phyloP scores from a whole-genome alignment of 129 eudicot genomes.

The Lactuca saligna region DNA sequence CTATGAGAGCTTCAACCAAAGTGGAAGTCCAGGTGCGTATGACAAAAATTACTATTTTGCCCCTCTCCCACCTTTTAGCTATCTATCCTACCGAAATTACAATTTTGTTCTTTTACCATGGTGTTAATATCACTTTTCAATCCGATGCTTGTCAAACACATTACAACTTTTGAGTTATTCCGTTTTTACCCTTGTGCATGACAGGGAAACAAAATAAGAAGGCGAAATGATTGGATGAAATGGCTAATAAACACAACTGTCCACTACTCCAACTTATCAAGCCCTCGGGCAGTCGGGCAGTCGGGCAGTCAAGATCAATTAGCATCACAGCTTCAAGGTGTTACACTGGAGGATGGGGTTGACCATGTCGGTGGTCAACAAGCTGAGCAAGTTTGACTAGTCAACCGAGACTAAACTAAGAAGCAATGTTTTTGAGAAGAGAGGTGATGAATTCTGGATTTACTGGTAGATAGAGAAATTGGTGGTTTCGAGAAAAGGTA shows the following conservation, averaged over 20 bases:
- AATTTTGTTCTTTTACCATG: no score
- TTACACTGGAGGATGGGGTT: constrained; percentile 32
- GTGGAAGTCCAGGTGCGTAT: constrained; percentile 60
- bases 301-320: constrained; percentile 27
- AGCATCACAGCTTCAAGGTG: constrained; percentile 36
- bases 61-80: no score
- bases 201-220: constrained; percentile 42
- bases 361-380: constrained; percentile 12
- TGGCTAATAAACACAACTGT: constrained; percentile 49
- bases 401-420: neutral
- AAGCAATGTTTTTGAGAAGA: constrained; percentile 20
- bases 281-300: constrained; percentile 34
- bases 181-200: constrained; percentile 8
- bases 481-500: constrained; percentile 28
- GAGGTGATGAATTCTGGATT: constrained; percentile 22
- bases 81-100: no score
- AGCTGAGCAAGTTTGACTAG: constrained; percentile 5
- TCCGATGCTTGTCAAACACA: no score
- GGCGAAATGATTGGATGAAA: constrained; percentile 46
- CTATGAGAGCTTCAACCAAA: constrained; percentile 41
- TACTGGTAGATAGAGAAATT: constrained; percentile 22
- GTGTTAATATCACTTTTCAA: no score
- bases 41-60: no score
- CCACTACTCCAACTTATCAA: constrained; percentile 22
- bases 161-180: neutral